These are phyloP conservation scores for Mycena rosella DNA, from an alignment of 768 basidiomycete genomes.

Conservation along the genomic window DNA sequence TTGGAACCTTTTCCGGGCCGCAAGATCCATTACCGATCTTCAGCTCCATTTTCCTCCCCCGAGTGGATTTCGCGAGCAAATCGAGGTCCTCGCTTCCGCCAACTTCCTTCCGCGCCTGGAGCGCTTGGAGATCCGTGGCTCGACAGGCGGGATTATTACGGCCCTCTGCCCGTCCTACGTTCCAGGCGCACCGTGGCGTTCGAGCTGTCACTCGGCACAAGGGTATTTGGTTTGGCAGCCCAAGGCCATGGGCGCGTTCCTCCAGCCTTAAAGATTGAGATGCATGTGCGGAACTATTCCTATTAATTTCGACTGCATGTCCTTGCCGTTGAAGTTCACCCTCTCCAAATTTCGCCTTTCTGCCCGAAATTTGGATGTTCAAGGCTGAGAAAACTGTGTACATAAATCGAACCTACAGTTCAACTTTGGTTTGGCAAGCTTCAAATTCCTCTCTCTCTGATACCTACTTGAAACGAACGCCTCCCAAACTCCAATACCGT, in stretches of 20 bases:
- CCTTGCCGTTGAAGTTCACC: too few relatives aligned
- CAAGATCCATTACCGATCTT: neutral
- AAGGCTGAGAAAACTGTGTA: too few relatives aligned
- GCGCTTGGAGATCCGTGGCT: neutral
- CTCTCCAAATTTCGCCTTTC: too few relatives aligned
- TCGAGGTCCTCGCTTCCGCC: neutral
- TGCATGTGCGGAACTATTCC: too few relatives aligned
- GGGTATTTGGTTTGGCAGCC: neutral
- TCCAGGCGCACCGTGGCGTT: neutral
- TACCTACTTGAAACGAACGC: too few relatives aligned
- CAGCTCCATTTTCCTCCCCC: neutral
- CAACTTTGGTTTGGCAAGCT: too few relatives aligned
- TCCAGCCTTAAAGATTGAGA: neutral
- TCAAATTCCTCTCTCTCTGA: too few relatives aligned
- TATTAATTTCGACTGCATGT: too few relatives aligned
- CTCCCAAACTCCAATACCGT: too few relatives aligned
- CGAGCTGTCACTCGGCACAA: neutral
- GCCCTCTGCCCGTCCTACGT: neutral
- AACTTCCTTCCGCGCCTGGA: slow-evolving; percentile 11
- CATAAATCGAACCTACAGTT: too few relatives aligned
- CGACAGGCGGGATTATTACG: neutral
- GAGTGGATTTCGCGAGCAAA: neutral
- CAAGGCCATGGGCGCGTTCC: too few relatives aligned
- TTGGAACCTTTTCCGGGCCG: neutral
- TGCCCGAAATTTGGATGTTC: too few relatives aligned